Conservation (phyloP, 176 grass and related monocot species). For the Lolium rigidum region DNA sequence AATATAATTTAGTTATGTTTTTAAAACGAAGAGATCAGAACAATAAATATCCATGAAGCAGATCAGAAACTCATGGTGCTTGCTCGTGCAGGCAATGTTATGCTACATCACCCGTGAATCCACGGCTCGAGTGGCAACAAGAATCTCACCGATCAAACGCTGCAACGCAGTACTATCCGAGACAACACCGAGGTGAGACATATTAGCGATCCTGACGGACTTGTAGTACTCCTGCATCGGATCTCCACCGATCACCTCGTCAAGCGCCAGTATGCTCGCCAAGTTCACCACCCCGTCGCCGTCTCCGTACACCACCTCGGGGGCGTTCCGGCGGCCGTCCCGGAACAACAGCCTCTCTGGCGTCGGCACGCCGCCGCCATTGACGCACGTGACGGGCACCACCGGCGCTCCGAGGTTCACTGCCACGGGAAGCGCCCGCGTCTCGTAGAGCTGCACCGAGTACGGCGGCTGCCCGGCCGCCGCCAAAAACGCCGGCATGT, state of each 20-base stretch:
- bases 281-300: slow-evolving; percentile 16
- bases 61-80: no score
- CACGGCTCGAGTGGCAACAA: background rate
- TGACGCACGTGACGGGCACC: slow-evolving; percentile 28
- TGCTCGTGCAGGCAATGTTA: background rate
- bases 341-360: slow-evolving; percentile 7
- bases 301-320: slow-evolving; percentile 6
- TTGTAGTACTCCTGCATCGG: slow-evolving; percentile 17
- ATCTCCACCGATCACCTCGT: slow-evolving; percentile 27
- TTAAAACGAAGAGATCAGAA: background rate
- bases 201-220: background rate
- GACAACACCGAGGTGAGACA: background rate
- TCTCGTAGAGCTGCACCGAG: slow-evolving; percentile 3
- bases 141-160: slow-evolving; percentile 13
- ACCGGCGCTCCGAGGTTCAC: background rate
- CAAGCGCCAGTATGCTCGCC: slow-evolving; percentile 18
- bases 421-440: slow-evolving; percentile 12
- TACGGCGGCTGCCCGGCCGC: background rate
- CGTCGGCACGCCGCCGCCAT: slow-evolving; percentile 7
- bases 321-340: background rate
- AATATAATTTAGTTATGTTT: no score
- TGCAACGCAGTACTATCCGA: background rate
- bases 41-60: background rate
- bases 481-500: slow-evolving; percentile 12
- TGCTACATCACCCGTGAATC: background rate